A percentile compares a stretch with the other conserved stretches of the same genome.
These are phyloP conservation scores for Microdochium bolleyi DNA, from an alignment of 2,329 filamentous ascomycete genomes.

Conservation along the genomic window DNA sequence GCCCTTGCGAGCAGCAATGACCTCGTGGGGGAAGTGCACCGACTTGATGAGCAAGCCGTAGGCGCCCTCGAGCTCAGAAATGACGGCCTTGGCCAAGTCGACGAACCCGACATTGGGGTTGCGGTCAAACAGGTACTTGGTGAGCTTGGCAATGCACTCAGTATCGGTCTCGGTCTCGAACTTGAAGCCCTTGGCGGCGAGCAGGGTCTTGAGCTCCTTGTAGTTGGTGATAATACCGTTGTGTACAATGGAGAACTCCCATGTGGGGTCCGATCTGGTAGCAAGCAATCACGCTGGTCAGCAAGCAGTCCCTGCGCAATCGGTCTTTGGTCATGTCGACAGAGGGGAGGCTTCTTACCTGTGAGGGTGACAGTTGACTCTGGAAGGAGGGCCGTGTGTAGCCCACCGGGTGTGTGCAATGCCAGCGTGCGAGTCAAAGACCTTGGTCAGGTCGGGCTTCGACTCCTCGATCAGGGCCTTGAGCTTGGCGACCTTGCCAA, in stretches of 20 bases:
- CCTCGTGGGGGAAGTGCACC: conserved; percentile 95
- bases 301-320: conserved; percentile 13
- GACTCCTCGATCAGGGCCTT: conserved; percentile 83
- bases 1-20: conserved; percentile 96
- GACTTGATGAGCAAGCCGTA: conserved; percentile 98
- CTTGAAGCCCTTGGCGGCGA: conserved; percentile 90
- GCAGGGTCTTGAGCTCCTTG: conserved; percentile 94
- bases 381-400: conserved; percentile 90
- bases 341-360: conserved; percentile 49
- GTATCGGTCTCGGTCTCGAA: conserved; percentile 99
- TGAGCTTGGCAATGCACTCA: conserved; percentile 97
- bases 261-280: conserved; percentile 80
- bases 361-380: conserved; percentile 96
- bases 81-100: conserved; percentile 92
- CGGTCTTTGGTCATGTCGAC: conserved; percentile 2
- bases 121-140: conserved; percentile 95
- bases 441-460: conserved; percentile 79
- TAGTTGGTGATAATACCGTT: conserved; percentile 99
- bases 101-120: conserved; percentile 94
- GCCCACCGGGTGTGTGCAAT: conserved; percentile 99
- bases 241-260: conserved; percentile 97
- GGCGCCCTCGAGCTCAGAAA: conserved; percentile 95
- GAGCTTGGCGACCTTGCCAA: conserved; percentile 96
- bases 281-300: conserved; percentile 11
- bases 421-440: conserved; percentile 95